phyloP scores from a whole-genome alignment of 1,139 yeast genomes.

The Pichia kudriavzevii region DNA sequence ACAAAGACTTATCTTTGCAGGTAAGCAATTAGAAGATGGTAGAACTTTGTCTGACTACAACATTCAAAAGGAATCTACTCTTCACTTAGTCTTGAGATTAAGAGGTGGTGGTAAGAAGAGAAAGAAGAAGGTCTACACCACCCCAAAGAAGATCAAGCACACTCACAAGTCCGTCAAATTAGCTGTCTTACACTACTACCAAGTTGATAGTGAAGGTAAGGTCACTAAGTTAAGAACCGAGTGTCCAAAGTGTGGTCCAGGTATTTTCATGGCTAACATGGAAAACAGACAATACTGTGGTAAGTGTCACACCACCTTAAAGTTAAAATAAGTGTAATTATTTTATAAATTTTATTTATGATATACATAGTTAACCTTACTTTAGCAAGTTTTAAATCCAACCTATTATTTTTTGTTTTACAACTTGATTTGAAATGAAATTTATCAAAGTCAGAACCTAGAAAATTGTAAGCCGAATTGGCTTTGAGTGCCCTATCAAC shows the following conservation, averaged over 20 bases:
- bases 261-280: constrained; percentile 99
- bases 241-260: constrained; percentile 98
- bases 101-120: constrained; percentile 99
- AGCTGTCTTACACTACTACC: constrained; percentile 99
- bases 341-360: not conserved
- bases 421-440: no score
- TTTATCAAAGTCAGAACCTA: no score
- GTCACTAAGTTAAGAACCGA: constrained; percentile 99
- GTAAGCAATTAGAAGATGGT: constrained; percentile 99
- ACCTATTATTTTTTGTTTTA: no score
- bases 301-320: constrained; percentile 95
- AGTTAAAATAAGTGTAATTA: constrained; percentile 37
- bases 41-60: constrained; percentile 99
- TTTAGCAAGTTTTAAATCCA: no score
- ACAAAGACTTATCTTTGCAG: constrained; percentile 99
- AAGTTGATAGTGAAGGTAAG: constrained; percentile 97
- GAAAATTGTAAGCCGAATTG: no score
- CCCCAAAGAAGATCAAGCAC: constrained; percentile 99
- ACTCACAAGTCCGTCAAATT: constrained; percentile 99
- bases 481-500: no score
- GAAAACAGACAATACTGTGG: constrained; percentile 99
- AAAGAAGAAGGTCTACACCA: constrained; percentile 99
- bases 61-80: constrained; percentile 99
- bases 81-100: constrained; percentile 95
- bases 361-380: not conserved